Percentiles rank a stretch among this genome's conserved stretches.
These are phyloP conservation scores for Mortierella antarctica DNA, from an alignment of 192 early-diverging fungal species.

Conservation along the genomic window DNA sequence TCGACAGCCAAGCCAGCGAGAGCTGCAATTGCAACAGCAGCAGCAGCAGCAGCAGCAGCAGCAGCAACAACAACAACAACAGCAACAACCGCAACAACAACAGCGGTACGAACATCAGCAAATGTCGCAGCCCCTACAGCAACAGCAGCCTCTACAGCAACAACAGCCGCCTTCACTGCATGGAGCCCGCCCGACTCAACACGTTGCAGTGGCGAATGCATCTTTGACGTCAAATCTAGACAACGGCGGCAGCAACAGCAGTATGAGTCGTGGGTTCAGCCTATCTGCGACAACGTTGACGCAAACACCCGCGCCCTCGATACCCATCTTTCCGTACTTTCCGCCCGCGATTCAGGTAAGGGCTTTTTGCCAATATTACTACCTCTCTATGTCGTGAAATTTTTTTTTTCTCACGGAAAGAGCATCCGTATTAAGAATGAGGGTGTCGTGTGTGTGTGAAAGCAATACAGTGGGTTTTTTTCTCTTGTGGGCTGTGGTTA, in stretches of 20 bases:
- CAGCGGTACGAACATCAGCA: slow-evolving; percentile 6
- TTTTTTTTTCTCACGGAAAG: neutral
- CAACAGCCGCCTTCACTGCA: neutral
- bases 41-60: slow-evolving; percentile 12
- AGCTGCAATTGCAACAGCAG: neutral
- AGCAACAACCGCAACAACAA: neutral
- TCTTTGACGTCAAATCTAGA: neutral
- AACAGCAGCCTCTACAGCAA: neutral
- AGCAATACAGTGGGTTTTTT: too few relatives aligned
- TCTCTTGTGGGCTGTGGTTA: too few relatives aligned
- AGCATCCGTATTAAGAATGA: too few relatives aligned
- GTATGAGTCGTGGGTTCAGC: too few relatives aligned
- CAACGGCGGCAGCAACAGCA: too few relatives aligned
- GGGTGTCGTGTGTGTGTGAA: neutral
- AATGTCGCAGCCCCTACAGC: neutral
- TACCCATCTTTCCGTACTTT: slow-evolving; percentile 50
- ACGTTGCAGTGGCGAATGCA: too few relatives aligned
- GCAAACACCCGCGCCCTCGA: slow-evolving; percentile 5
- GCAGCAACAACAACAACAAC: neutral
- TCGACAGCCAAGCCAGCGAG: neutral
- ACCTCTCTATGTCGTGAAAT: neutral
- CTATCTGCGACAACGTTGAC: neutral
- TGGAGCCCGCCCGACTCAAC: too few relatives aligned
- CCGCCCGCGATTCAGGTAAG: slow-evolving; percentile 49
- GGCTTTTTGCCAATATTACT: neutral